These are phyloP conservation scores for Fusarium sublunatum DNA, from an alignment of 2,329 filamentous ascomycete species.

Conservation along the genomic window DNA sequence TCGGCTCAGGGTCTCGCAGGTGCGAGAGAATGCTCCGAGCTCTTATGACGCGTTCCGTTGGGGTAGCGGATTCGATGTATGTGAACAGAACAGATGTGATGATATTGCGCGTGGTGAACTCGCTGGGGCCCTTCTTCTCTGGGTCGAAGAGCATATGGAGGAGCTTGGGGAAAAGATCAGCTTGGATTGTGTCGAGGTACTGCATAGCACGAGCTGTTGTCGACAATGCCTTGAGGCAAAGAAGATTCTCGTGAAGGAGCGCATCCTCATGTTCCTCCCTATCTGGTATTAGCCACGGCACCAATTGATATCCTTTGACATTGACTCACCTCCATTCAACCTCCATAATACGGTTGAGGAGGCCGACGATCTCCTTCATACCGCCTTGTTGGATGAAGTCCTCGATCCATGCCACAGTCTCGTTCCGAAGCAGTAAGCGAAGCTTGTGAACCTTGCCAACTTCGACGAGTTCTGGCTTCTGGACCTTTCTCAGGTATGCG, in stretches of 20 bases:
- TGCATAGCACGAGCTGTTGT: constrained; percentile 89
- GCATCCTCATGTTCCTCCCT: constrained; percentile 97
- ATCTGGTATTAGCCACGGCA: constrained; percentile 26
- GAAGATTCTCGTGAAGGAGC: constrained; percentile 88
- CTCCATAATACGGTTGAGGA: constrained; percentile 91
- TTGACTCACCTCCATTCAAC: constrained; percentile 89
- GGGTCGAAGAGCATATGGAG: constrained; percentile 93
- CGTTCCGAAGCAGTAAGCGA: constrained; percentile 87
- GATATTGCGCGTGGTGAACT: constrained; percentile 92
- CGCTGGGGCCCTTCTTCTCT: constrained; percentile 97
- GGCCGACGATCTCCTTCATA: constrained; percentile 88
- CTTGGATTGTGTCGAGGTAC: constrained; percentile 82
- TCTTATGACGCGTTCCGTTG: constrained; percentile 72
- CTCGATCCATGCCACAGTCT: constrained; percentile 96
- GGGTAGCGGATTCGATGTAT: constrained; percentile 77
- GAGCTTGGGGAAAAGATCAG: constrained; percentile 84
- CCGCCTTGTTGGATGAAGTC: constrained; percentile 89
- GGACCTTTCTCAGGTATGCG: constrained; percentile 81
- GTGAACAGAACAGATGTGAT: constrained; percentile 90
- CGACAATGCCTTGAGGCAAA: constrained; percentile 93
- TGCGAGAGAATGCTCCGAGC: constrained; percentile 81
- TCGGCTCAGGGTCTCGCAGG: constrained; percentile 80
- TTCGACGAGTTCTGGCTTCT: constrained; percentile 84
- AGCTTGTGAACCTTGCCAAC: constrained; percentile 97
- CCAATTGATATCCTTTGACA: neutral